Conservation (phyloP, 768 basidiomycete genomes). For the Leccinum arenicola region DNA sequence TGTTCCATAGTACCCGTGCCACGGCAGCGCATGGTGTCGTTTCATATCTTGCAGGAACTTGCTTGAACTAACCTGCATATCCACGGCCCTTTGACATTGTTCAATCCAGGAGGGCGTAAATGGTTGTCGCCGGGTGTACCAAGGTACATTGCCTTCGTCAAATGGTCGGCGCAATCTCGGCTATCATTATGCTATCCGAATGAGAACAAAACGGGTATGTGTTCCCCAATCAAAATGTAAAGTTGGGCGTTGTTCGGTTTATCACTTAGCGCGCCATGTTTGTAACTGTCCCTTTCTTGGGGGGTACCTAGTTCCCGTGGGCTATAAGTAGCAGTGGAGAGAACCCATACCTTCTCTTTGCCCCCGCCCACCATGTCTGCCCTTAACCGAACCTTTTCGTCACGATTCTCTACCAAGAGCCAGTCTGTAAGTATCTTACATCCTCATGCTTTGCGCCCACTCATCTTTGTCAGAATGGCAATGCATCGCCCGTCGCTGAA, state of each 20-base stretch:
- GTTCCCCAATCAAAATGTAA: slow-evolving; percentile 3
- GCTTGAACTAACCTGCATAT: not conserved
- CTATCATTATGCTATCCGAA: slow-evolving; percentile 4
- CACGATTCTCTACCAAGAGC: slow-evolving; percentile 28
- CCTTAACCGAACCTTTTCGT: slow-evolving; percentile 28
- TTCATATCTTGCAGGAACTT: not conserved
- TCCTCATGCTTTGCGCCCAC: not conserved
- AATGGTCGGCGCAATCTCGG: not conserved
- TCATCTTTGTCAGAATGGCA: slow-evolving; percentile 3
- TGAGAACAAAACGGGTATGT: not conserved
- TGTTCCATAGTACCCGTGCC: not conserved
- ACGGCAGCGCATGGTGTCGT: not conserved
- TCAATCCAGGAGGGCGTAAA: not conserved
- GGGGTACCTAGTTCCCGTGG: not conserved
- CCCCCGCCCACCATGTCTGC: slow-evolving; percentile 23
- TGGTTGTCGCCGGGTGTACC: not conserved
- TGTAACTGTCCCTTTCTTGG: slow-evolving; percentile 18
- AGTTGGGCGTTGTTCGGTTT: slow-evolving; percentile 22
- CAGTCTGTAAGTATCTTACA: slow-evolving; percentile 21
- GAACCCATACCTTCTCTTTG: not conserved
- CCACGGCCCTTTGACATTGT: not conserved
- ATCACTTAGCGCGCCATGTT: slow-evolving; percentile 8
- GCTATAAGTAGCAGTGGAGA: slow-evolving; percentile 27
- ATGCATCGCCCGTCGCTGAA: slow-evolving; percentile 16
- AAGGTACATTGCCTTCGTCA: not conserved